Evolutionary conservation across 108 stramenopile genomes (phyloP).

Genomic region (Nannochloropsis gaditana): DNA sequence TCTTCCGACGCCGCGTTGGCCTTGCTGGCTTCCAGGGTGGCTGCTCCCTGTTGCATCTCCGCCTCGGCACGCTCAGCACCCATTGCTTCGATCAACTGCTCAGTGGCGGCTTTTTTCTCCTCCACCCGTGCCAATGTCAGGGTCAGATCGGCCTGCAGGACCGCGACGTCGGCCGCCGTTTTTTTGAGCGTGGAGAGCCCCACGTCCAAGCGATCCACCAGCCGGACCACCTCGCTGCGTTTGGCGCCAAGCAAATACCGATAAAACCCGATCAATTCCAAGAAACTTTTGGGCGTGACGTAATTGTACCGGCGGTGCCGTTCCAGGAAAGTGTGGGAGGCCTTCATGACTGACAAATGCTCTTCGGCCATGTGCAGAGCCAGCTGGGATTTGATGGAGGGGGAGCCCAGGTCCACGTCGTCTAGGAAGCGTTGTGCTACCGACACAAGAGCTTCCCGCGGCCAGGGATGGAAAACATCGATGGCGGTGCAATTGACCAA

Average conservation of each 20-base stretch:
- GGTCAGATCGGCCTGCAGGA: constrained; percentile 70
- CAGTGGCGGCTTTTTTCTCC: constrained; percentile 75
- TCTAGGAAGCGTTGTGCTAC: constrained; percentile 71
- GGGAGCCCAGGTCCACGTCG: constrained; percentile 61
- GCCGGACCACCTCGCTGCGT: constrained; percentile 62
- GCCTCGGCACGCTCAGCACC: constrained; percentile 66
- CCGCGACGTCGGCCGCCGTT: constrained; percentile 73
- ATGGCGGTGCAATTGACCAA: constrained; percentile 76
- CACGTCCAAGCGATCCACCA: constrained; percentile 74
- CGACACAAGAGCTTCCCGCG: constrained; percentile 70
- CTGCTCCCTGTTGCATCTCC: constrained; percentile 68
- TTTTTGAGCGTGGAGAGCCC: constrained; percentile 74
- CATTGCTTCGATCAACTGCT: constrained; percentile 71
- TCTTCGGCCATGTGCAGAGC: constrained; percentile 81
- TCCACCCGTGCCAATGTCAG: constrained; percentile 70
- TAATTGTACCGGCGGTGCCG: constrained; percentile 76
- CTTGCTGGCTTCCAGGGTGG: constrained; percentile 65
- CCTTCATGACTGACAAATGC: constrained; percentile 66
- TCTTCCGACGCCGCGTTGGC: constrained; percentile 64
- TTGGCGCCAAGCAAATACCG: constrained; percentile 71
- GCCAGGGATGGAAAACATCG: constrained; percentile 84
- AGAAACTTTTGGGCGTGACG: constrained; percentile 80
- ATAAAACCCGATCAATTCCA: constrained; percentile 79
- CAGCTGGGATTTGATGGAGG: constrained; percentile 47
- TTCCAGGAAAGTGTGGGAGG: constrained; percentile 61